phyloP scores from a whole-genome alignment of 805 yeast species.

The Candida saitoana region DNA sequence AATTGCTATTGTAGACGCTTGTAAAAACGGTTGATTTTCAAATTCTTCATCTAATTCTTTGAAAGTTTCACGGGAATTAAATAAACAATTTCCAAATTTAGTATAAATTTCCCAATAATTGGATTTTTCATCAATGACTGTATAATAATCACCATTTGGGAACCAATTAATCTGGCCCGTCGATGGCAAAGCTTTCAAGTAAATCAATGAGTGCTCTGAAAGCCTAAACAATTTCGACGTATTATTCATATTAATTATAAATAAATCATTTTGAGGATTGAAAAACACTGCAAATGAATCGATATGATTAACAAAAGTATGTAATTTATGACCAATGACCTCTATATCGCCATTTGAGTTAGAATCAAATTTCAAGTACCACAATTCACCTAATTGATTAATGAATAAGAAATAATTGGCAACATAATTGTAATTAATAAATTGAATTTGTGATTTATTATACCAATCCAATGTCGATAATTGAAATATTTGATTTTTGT shows the following conservation, averaged over 20 bases:
- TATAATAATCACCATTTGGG: slow-evolving; percentile 32
- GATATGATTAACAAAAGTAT: slow-evolving; percentile 1
- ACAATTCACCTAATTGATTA: slow-evolving; percentile 22
- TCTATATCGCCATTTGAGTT: slow-evolving; percentile 8
- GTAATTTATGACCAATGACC: slow-evolving; percentile 15
- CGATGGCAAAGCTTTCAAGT: slow-evolving; percentile 9
- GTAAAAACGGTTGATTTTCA: slow-evolving; percentile 19
- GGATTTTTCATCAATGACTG: slow-evolving; percentile 14
- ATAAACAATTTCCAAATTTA: slow-evolving; percentile 30
- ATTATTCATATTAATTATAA: slow-evolving; percentile 13
- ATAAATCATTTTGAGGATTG: slow-evolving; percentile 21
- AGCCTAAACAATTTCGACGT: slow-evolving; percentile 9
- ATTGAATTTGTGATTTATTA: slow-evolving; percentile 12
- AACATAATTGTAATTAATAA: slow-evolving; percentile 22
- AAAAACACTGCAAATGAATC: slow-evolving; percentile 10
- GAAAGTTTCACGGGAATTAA: slow-evolving; percentile 21
- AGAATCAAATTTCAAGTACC: slow-evolving; percentile 16
- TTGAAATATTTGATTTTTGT: slow-evolving; percentile 24
- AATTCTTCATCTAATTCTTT: slow-evolving; percentile 19
- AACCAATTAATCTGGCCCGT: slow-evolving; percentile 25
- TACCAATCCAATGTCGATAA: slow-evolving; percentile 30
- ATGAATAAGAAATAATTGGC: slow-evolving; percentile 27
- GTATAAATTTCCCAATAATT: slow-evolving; percentile 31
- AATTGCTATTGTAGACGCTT: slow-evolving; percentile 20
- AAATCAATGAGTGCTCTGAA: slow-evolving; percentile 7